phyloP scores from a whole-genome alignment of 306 rosid genomes.

The Vicia villosa region DNA sequence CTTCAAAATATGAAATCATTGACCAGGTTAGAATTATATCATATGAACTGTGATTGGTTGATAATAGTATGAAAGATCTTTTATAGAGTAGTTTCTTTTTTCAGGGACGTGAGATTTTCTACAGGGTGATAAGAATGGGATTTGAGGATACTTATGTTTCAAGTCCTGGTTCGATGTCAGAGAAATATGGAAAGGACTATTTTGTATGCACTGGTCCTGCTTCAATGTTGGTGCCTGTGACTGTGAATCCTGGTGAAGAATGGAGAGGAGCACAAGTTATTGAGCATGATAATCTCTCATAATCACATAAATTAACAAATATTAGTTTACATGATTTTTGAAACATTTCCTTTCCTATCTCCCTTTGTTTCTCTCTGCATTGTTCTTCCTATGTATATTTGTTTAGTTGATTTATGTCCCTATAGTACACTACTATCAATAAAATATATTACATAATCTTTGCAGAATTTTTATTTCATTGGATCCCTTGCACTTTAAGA shows the following conservation, averaged over 20 bases:
- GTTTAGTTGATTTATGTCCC: conserved; percentile 23
- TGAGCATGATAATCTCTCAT: conserved; percentile 85
- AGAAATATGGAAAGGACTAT: conserved; percentile 77
- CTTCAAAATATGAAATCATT: conserved; percentile 84
- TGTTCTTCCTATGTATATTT: conserved; percentile 26
- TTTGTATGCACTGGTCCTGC: conserved; percentile 98
- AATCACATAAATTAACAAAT: conserved; percentile 8
- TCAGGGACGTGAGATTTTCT: conserved; percentile 86
- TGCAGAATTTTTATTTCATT: conserved; percentile 18
- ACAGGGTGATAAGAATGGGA: conserved; percentile 92
- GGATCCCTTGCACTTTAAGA: conserved; percentile 3
- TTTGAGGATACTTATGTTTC: conserved; percentile 87
- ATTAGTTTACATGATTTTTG: conserved; percentile 24
- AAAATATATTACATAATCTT: conserved; percentile 29
- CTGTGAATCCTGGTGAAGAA: conserved; percentile 77
- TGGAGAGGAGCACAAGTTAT: conserved; percentile 96
- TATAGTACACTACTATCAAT: conserved; percentile 29
- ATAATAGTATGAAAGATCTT: not conserved
- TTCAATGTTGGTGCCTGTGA: conserved; percentile 78
- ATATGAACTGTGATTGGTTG: not conserved
- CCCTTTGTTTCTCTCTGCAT: not conserved
- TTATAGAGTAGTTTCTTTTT: conserved; percentile 8
- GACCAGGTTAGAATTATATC: conserved; percentile 67
- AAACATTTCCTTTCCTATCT: not conserved
- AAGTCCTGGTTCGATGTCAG: conserved; percentile 84